These are phyloP conservation scores for Craspedostauros australis DNA, from an alignment of 108 stramenopile species.

Conservation along the genomic window DNA sequence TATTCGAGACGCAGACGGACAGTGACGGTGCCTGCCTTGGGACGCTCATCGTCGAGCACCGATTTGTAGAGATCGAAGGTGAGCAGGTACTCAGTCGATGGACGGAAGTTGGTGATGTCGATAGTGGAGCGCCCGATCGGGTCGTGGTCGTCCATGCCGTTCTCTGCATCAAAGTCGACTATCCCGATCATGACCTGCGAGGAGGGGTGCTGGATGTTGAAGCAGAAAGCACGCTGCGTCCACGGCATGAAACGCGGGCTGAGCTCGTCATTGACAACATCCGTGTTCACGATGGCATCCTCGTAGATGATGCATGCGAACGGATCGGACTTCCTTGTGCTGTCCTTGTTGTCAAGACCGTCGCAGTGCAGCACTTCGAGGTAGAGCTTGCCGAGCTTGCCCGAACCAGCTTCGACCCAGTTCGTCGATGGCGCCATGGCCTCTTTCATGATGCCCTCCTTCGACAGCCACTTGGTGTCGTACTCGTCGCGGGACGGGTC, in stretches of 20 bases:
- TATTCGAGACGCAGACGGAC: slow-evolving; percentile 41
- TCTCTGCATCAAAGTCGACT: slow-evolving; percentile 58
- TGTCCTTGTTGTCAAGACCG: slow-evolving; percentile 49
- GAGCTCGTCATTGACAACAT: slow-evolving; percentile 46
- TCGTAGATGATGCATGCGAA: slow-evolving; percentile 59
- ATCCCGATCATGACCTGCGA: slow-evolving; percentile 58
- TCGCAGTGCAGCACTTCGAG: slow-evolving; percentile 56
- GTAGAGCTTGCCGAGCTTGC: slow-evolving; percentile 49
- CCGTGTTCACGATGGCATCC: slow-evolving; percentile 54
- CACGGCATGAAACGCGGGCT: slow-evolving; percentile 63
- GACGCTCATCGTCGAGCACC: too few species aligned
- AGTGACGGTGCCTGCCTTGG: slow-evolving; percentile 15
- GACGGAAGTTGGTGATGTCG: slow-evolving; percentile 46
- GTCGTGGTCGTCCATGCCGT: slow-evolving; percentile 17
- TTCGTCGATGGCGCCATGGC: slow-evolving; percentile 31
- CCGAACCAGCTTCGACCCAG: slow-evolving; percentile 65
- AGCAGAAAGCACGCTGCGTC: slow-evolving; percentile 56
- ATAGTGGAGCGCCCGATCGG: slow-evolving; percentile 47
- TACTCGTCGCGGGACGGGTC: slow-evolving; percentile 49
- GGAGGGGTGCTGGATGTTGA: slow-evolving; percentile 60
- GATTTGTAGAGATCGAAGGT: slow-evolving; percentile 37
- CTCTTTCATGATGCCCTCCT: slow-evolving; percentile 43
- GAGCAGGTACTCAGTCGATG: slow-evolving; percentile 41
- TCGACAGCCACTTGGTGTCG: slow-evolving; percentile 50
- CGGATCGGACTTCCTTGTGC: slow-evolving; percentile 45